Conservation (phyloP, 345 rosid species). For the Corchorus olitorius region DNA sequence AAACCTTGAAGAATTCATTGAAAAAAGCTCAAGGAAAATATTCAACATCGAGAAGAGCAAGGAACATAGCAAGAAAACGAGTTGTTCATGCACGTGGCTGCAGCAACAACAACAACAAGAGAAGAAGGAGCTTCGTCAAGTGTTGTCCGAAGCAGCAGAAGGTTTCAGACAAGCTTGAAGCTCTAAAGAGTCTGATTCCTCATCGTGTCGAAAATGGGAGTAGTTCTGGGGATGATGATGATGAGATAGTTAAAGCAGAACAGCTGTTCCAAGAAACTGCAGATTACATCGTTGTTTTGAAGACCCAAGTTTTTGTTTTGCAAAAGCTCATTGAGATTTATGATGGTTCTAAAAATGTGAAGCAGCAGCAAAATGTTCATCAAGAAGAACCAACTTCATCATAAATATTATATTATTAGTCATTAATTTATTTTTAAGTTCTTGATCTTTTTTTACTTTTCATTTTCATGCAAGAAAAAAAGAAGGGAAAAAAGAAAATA, state of each 20-base stretch:
- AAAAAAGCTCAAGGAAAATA: constrained; percentile 24
- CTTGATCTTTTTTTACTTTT: not conserved
- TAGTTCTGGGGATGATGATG: not conserved
- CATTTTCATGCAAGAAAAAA: not conserved
- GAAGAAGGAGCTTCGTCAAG: constrained; percentile 12
- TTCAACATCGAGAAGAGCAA: constrained; percentile 23
- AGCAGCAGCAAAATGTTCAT: constrained; percentile 24
- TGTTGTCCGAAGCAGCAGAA: constrained; percentile 3
- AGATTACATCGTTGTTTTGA: constrained; percentile 71
- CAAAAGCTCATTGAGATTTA: constrained; percentile 67
- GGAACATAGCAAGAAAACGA: constrained; percentile 23
- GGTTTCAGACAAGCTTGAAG: constrained; percentile 68
- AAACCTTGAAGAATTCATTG: constrained; percentile 32
- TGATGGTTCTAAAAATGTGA: constrained; percentile 49
- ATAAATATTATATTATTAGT: not conserved
- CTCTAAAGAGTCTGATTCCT: constrained; percentile 74
- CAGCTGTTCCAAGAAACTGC: constrained; percentile 80
- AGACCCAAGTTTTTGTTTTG: constrained; percentile 63
- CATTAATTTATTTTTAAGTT: constrained; percentile 13
- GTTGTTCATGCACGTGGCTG: constrained; percentile 15
- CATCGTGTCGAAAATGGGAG: constrained; percentile 7
- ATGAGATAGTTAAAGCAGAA: constrained; percentile 36
- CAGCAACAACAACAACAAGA: not conserved
- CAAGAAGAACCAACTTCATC: constrained; percentile 26
- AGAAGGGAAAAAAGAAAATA: not conserved